These are phyloP conservation scores for Macrotyloma uniflorum DNA, from an alignment of 306 rosid genomes.

Conservation along the genomic window DNA sequence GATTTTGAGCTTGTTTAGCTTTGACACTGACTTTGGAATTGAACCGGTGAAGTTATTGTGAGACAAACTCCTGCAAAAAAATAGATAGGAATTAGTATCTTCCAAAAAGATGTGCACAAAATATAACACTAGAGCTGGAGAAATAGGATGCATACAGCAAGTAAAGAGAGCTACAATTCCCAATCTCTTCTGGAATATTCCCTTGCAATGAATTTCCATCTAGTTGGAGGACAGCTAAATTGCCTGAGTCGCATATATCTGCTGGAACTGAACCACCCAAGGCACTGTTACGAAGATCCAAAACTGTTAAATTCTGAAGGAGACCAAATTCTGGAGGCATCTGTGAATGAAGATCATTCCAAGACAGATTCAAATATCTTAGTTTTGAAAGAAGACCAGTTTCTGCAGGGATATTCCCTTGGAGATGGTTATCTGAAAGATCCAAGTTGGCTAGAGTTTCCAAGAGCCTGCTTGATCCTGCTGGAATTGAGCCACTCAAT, in stretches of 20 bases:
- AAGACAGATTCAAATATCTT: slow-evolving; percentile 77
- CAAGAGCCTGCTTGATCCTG: slow-evolving; percentile 61
- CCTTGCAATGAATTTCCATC: slow-evolving; percentile 82
- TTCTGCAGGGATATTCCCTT: slow-evolving; percentile 73
- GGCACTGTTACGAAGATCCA: slow-evolving; percentile 69
- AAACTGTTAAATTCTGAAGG: slow-evolving; percentile 61
- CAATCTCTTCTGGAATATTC: slow-evolving; percentile 75
- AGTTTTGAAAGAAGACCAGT: slow-evolving; percentile 63
- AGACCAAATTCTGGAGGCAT: slow-evolving; percentile 76
- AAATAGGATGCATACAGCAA: slow-evolving; percentile 66
- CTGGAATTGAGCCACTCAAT: slow-evolving; percentile 65
- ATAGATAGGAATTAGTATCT: slow-evolving; percentile 22
- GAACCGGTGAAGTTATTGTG: slow-evolving; percentile 75
- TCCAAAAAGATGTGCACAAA: background rate
- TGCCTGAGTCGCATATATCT: slow-evolving; percentile 77
- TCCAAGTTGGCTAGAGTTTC: slow-evolving; percentile 63
- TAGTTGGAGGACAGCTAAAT: slow-evolving; percentile 73
- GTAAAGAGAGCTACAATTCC: slow-evolving; percentile 83
- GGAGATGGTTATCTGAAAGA: slow-evolving; percentile 67
- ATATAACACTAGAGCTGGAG: slow-evolving; percentile 19
- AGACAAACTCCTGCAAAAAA: slow-evolving; percentile 74
- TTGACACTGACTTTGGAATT: slow-evolving; percentile 74
- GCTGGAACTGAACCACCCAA: slow-evolving; percentile 69
- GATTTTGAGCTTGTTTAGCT: slow-evolving; percentile 70
- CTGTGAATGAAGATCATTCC: slow-evolving; percentile 75